Percentiles rank a stretch among this genome's conserved stretches.
phyloP scores from a whole-genome alignment of 176 grass and related monocot species.

The Saccharum spontaneum region DNA sequence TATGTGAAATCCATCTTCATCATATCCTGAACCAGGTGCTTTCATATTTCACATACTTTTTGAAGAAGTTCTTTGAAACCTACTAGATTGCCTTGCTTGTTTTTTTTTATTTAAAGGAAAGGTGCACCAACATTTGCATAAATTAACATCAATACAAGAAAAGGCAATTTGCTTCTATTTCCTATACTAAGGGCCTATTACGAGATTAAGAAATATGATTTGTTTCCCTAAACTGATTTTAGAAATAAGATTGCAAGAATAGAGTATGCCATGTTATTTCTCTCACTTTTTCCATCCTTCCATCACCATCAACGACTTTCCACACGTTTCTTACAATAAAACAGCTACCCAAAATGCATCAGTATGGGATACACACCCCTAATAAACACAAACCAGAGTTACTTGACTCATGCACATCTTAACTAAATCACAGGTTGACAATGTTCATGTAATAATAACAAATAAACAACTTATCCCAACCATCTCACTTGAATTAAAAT shows the following conservation, averaged over 20 bases:
- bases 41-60: background rate
- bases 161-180: background rate
- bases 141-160: background rate
- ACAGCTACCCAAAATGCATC: slow-evolving; percentile 9
- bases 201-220: background rate
- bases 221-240: background rate
- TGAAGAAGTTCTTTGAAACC: background rate
- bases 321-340: background rate
- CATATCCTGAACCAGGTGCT: background rate
- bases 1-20: background rate
- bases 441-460: slow-evolving; percentile 1
- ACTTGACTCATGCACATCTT: background rate
- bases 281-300: slow-evolving; percentile 2
- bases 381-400: slow-evolving; percentile 4
- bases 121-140: background rate
- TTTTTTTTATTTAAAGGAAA: slow-evolving; percentile 17
- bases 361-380: background rate
- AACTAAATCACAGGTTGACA: background rate
- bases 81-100: background rate
- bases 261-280: background rate
- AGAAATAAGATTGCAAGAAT: background rate
- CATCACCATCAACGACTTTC: background rate
- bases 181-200: background rate
- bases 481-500: slow-evolving; percentile 1
- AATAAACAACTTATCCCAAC: background rate